Conservation (phyloP, 305 asterid species). For the Ilex paraguariensis region DNA sequence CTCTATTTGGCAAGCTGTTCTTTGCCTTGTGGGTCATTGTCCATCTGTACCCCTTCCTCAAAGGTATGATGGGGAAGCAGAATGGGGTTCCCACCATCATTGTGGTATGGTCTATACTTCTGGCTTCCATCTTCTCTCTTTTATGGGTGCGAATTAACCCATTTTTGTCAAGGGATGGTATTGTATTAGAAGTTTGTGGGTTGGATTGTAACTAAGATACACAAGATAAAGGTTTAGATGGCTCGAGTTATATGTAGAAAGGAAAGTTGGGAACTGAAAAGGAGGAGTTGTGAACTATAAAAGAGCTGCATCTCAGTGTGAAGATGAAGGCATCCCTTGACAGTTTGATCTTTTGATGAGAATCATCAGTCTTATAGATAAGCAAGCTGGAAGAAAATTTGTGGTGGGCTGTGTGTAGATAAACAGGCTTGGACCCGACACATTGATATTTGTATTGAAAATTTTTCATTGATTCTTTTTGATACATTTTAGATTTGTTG, state of each 20-base stretch:
- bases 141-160: conserved; percentile 55
- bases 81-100: conserved; percentile 46
- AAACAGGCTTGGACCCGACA: not conserved
- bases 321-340: not conserved
- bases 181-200: conserved; percentile 50
- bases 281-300: conserved; percentile 6
- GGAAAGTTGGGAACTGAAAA: conserved; percentile 7
- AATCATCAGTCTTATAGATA: not conserved
- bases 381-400: conserved; percentile 3
- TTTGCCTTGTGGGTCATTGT: conserved; percentile 55
- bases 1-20: conserved; percentile 43
- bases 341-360: not conserved
- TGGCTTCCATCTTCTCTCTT: conserved; percentile 54
- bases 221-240: not conserved
- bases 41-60: conserved; percentile 59
- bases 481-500: conserved; percentile 12
- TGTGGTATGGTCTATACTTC: conserved; percentile 47
- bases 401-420: conserved; percentile 20
- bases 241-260: conserved; percentile 8
- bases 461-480: conserved; percentile 15
- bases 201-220: conserved; percentile 37
- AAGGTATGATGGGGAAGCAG: conserved; percentile 51
- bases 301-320: conserved; percentile 1
- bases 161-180: conserved; percentile 33
- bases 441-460: conserved; percentile 9